Evolutionary conservation across 2,329 filamentous ascomycete species (phyloP).

Genomic region (Colletotrichum lini): DNA sequence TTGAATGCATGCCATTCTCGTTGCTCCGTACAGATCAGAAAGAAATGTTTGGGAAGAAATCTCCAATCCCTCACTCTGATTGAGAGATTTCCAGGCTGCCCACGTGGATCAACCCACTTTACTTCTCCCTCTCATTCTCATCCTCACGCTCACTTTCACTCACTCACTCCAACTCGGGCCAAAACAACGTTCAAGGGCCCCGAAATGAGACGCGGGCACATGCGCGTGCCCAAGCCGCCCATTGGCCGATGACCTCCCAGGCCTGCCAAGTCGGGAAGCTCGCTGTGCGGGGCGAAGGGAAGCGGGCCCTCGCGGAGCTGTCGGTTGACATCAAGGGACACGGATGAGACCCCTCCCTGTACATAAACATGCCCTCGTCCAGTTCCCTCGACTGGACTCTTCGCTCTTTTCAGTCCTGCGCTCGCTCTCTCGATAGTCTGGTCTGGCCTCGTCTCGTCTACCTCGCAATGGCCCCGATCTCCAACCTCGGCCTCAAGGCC

Average conservation of each 20-base stretch:
- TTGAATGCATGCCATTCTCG: no score
- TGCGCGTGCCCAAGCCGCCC: conserved; percentile 11
- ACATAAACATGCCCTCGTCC: conserved; percentile 19
- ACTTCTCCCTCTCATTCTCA: background rate
- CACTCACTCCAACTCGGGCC: background rate
- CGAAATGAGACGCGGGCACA: conserved; percentile 25
- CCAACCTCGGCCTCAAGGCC: conserved; percentile 30
- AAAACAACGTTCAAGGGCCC: background rate
- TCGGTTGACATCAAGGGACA: background rate
- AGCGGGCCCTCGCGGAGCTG: background rate
- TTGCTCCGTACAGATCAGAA: no score
- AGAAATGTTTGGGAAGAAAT: no score
- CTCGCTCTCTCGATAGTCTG: background rate
- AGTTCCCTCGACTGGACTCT: background rate
- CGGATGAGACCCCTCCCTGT: background rate
- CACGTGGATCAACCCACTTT: no score
- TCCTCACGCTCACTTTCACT: background rate
- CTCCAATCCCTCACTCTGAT: no score
- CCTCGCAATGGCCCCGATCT: conserved; percentile 16
- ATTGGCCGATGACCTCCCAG: conserved; percentile 18
- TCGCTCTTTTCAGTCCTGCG: background rate
- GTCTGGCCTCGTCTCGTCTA: background rate
- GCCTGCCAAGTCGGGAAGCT: conserved; percentile 35
- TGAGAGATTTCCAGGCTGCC: no score
- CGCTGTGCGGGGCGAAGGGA: conserved; percentile 13